Percentiles rank a stretch among this genome's conserved stretches.
These are phyloP conservation scores for Chlorophyllum brunneum DNA, from an alignment of 768 basidiomycete genomes.

Conservation along the genomic window DNA sequence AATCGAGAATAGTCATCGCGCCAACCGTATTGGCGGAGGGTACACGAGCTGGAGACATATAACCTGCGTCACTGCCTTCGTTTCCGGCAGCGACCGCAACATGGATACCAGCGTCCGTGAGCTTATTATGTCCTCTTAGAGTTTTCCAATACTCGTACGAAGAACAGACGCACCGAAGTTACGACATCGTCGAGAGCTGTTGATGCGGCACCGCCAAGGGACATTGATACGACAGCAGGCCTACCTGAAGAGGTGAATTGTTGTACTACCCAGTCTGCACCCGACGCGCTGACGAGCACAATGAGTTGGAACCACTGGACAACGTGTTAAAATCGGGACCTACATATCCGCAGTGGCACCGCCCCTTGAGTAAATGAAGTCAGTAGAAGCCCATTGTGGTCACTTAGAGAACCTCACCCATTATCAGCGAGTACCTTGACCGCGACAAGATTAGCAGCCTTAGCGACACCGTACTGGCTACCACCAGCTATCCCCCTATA, in stretches of 20 bases:
- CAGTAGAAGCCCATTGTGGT: background rate
- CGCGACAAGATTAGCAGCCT: conserved; percentile 31
- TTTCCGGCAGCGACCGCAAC: conserved; percentile 36
- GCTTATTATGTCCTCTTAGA: conserved; percentile 14
- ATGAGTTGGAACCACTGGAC: too few relatives aligned
- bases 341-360: conserved; percentile 9
- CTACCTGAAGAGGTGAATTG: conserved; percentile 19
- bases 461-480: conserved; percentile 21
- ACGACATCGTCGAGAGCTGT: conserved; percentile 30
- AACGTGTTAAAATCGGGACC: too few relatives aligned
- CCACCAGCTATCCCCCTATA: conserved; percentile 22
- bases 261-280: conserved; percentile 27
- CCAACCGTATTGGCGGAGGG: conserved; percentile 35
- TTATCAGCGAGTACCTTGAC: conserved; percentile 35
- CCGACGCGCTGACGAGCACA: conserved; percentile 20
- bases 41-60: conserved; percentile 31
- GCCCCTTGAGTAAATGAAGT: background rate
- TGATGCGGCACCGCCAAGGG: conserved; percentile 27
- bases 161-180: conserved; percentile 13
- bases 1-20: conserved; percentile 31
- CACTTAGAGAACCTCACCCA: conserved; percentile 18
- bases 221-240: conserved; percentile 33
- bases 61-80: conserved; percentile 25
- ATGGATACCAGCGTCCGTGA: conserved; percentile 26
- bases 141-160: background rate